These are phyloP conservation scores for Spathaspora girioi DNA, from an alignment of 805 yeast species.

Conservation along the genomic window DNA sequence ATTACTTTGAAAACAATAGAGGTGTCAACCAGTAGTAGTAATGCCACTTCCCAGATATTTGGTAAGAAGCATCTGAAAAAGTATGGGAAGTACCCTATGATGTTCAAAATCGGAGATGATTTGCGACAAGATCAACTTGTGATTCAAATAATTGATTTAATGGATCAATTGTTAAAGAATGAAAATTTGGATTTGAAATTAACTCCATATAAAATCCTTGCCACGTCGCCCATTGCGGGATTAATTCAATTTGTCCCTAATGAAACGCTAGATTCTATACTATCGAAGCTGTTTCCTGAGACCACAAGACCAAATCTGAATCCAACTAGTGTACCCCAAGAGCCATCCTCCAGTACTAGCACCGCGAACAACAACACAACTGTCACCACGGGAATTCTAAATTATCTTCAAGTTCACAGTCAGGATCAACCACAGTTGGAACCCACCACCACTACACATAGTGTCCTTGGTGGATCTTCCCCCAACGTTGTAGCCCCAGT, in stretches of 20 bases:
- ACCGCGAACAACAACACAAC: neutral
- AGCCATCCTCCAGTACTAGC: conserved; percentile 3
- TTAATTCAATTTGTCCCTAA: conserved; percentile 93
- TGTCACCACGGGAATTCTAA: conserved; percentile 63
- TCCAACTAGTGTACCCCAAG: conserved; percentile 2
- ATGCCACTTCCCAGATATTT: conserved; percentile 26
- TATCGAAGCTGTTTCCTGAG: conserved; percentile 36
- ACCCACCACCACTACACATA: conserved; percentile 21
- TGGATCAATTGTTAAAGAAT: conserved; percentile 83
- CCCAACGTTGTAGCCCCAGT: too few relatives aligned
- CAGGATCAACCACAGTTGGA: conserved; percentile 17
- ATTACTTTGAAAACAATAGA: conserved; percentile 63
- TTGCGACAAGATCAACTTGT: conserved; percentile 94
- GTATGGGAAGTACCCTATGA: conserved; percentile 62
- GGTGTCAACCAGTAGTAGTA: conserved; percentile 11
- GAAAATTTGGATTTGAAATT: conserved; percentile 87
- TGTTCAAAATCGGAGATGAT: conserved; percentile 96
- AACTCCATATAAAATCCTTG: conserved; percentile 85
- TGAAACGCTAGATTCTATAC: conserved; percentile 77
- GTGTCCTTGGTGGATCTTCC: conserved; percentile 13
- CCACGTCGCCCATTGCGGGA: conserved; percentile 89
- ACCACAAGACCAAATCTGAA: conserved; percentile 3
- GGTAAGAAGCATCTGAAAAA: conserved; percentile 22
- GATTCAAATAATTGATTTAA: conserved; percentile 85
- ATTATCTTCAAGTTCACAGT: conserved; percentile 61